A percentile compares a stretch with the other conserved stretches of the same genome.
Evolutionary conservation across 2,329 filamentous ascomycete genomes (phyloP).

Genomic region (Emergomyces africanus): DNA sequence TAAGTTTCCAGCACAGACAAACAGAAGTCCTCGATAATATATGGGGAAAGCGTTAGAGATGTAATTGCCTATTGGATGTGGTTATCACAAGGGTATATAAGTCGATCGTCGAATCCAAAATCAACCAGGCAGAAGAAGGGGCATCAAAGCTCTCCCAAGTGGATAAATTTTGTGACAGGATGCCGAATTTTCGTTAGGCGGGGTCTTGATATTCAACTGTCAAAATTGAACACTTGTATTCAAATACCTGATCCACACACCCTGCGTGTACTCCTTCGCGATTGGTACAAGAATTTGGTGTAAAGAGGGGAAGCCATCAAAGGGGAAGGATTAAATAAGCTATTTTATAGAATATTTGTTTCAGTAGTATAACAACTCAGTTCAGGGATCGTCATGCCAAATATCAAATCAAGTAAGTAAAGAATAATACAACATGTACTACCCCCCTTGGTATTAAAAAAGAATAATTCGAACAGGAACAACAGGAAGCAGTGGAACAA

Average conservation of each 20-base stretch:
- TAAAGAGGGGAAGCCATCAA: neutral
- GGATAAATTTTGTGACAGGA: neutral
- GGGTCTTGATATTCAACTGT: too few species aligned
- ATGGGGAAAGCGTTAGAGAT: neutral
- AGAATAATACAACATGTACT: neutral
- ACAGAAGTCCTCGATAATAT: neutral
- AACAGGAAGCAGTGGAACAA: neutral
- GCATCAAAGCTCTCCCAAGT: neutral
- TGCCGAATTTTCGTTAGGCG: too few species aligned
- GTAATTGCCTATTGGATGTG: neutral
- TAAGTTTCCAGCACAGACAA: neutral
- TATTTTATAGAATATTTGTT: neutral
- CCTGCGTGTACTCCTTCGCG: too few species aligned
- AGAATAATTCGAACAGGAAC: neutral
- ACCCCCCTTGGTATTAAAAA: neutral
- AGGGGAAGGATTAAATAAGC: neutral
- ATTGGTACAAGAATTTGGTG: too few species aligned
- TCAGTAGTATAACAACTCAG: neutral
- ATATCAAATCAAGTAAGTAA: neutral
- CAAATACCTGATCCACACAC: too few species aligned
- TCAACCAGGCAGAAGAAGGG: neutral
- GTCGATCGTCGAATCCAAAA: neutral
- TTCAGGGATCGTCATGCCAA: too few species aligned
- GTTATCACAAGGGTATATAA: neutral
- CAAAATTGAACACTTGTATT: too few species aligned